Conservation (phyloP, 2,329 filamentous ascomycete genomes). For the Penicillium sp. region DNA sequence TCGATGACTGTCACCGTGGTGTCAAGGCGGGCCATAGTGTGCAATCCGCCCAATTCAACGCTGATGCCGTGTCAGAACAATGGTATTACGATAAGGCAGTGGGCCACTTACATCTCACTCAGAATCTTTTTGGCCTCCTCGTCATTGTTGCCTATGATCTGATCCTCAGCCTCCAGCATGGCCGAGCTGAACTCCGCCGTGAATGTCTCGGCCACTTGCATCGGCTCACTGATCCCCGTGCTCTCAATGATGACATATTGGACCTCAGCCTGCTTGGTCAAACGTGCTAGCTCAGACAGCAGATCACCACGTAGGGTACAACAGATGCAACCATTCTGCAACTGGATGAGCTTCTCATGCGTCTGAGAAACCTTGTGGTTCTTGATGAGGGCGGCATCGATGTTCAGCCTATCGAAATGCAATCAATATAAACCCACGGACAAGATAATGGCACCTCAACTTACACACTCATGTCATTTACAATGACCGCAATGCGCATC, state of each 20-base stretch:
- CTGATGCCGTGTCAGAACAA: constrained; percentile 22
- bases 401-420: constrained; percentile 49
- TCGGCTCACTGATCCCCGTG: constrained; percentile 65
- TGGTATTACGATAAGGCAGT: not conserved
- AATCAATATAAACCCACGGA: not conserved
- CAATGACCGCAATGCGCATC: constrained; percentile 64
- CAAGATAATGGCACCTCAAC: constrained; percentile 17
- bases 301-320: constrained; percentile 68
- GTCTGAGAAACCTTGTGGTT: constrained; percentile 55
- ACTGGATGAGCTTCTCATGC: constrained; percentile 60
- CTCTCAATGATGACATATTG: constrained; percentile 70
- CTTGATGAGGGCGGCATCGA: constrained; percentile 59
- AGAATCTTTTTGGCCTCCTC: constrained; percentile 44
- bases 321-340: constrained; percentile 72
- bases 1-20: constrained; percentile 70
- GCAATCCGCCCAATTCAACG: constrained; percentile 57
- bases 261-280: constrained; percentile 58
- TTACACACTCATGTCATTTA: constrained; percentile 64
- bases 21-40: constrained; percentile 62
- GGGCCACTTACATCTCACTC: constrained; percentile 42
- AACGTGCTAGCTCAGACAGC: constrained; percentile 61
- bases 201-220: constrained; percentile 70
- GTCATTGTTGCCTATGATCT: constrained; percentile 40
- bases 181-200: constrained; percentile 51
- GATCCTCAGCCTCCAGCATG: constrained; percentile 47